Base-by-base conservation (phyloP, 108 stramenopile genomes). In the Pseudonitzschia pungens region DNA sequence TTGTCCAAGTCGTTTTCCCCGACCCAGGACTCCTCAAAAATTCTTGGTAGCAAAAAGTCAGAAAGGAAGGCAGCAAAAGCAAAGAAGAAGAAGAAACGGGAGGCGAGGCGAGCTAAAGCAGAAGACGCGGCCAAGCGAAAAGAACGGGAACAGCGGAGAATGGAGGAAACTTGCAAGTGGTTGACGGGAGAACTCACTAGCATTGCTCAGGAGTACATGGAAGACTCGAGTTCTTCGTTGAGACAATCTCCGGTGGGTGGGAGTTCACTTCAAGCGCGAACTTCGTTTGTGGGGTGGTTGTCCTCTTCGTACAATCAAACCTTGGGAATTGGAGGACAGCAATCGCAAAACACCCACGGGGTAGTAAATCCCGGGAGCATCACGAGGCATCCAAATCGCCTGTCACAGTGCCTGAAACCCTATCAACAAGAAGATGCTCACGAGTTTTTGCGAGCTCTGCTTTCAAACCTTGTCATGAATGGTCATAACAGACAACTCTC, bases 371-470 rank as follows among this genome's bases (percentile, higher is more conserved):
- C 93, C 12, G 88, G 89, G 41, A 74, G 81, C 33, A 90, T 94
- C 29, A 94, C 93, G 2, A 70, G 89, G 32, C 85, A 94, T 70
- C 91, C 91, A 12, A 74, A 94, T 66, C 87, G 86, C 43, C 84
- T 94, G 60, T 89, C 88, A 14, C 72, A 84, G 63, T 89, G 88
- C 44, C 75, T 94, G 27, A 79, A 78, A 16, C 91, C 91, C 2
- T 92, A 89, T 64, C 89, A 88, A 60, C 93, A 95, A 79, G 94
- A 95, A 80, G 94, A 95, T 71, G 91, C 94, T 0, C 94, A 95
- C 69, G 94, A 95, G 73, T 95, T 92, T 75, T 74, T 95, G 55
- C 66, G 91, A 26, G 80, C 91, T 7, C 87, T 95, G 15, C 77
- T 95, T 22, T 84, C 84, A 16, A 89, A 91, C 7, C 83, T 95